Evolutionary conservation across 768 basidiomycete genomes (phyloP), one percentile per base, ranked within the genome.

Genomic region (Ramaria rubella): DNA sequence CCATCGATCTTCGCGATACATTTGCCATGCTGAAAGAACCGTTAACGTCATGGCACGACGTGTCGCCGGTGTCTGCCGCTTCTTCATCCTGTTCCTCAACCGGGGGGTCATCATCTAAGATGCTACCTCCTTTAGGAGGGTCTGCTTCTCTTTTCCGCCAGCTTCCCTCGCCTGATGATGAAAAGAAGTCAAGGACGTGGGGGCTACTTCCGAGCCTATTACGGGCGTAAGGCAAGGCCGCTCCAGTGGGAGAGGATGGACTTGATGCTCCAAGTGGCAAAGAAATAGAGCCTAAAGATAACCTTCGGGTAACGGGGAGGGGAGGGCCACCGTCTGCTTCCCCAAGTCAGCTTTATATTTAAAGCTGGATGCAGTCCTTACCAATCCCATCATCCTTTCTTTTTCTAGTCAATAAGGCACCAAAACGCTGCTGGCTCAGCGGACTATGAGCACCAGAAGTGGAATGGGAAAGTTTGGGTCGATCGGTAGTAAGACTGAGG

Each of bases 161-260:
- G 23, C 8, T 56, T 21, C 44, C 45, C 52, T 90, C 87, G 46
- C 82, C 83, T 49, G 73, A 75, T 52, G 67, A 75, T 49, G 90
- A 72, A 9, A 89, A 79, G n/a, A 87, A 87, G 62, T 90, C 88
- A 61, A 90, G 87, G 56, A 79, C 78, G 17, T 49, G 27, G 54
- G 81, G 72, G 21, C 77, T 72, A 62, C 77, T 77, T 9, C 81
- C 77, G 55, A 80, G 73, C 52, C 87, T 81, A 59, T 69, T 69
- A 52, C 88, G 84, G 61, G 88, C 86, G 33, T 87, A 87, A 42
- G 81, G 78, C 54, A 81, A 70, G 21, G 73, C 74, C 24, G 74
- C 72, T 63, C 84, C 85, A 55, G 79, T 72, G 53, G 77, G 57
- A 6, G 49, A 52, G 17, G 42, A 33, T 11, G 48, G 48, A n/a